phyloP scores from a whole-genome alignment of 208 protist genomes.

The Leishmania guyanensis region DNA sequence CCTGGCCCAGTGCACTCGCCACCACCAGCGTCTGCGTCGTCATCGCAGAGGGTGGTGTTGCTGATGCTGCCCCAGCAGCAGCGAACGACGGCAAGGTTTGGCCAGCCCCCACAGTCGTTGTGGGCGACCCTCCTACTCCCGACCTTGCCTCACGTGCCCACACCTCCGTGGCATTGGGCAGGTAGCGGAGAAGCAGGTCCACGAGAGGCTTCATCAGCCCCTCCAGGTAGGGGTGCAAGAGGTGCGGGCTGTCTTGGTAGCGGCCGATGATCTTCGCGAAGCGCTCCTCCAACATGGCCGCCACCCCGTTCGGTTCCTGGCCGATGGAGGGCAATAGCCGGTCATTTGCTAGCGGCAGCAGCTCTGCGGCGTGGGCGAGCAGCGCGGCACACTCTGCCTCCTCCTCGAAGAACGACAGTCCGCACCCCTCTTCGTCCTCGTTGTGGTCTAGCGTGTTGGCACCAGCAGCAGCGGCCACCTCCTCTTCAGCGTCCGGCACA shows the following conservation, averaged over 20 bases:
- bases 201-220: conserved; percentile 79
- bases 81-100: background rate
- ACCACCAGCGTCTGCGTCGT: conserved; percentile 21
- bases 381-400: conserved; percentile 51
- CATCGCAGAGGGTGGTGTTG: background rate
- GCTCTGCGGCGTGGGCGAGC: conserved; percentile 35
- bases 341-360: conserved; percentile 40
- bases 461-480: background rate
- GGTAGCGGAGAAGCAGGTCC: conserved; percentile 51
- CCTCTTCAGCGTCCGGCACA: conserved; percentile 2
- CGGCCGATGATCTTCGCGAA: conserved; percentile 79
- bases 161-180: conserved; percentile 48
- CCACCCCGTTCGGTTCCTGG: conserved; percentile 60
- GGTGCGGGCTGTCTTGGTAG: conserved; percentile 95
- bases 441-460: background rate
- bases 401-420: conserved; percentile 85
- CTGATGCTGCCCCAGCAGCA: background rate
- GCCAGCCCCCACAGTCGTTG: background rate
- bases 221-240: conserved; percentile 93
- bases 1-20: conserved; percentile 49
- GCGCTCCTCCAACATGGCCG: conserved; percentile 55
- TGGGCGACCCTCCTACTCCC: background rate
- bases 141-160: conserved; percentile 31
- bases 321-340: conserved; percentile 59
- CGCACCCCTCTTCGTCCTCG: conserved; percentile 44